Evolutionary conservation across 2,329 filamentous ascomycete species (phyloP).

Genomic region (Exophiala calicioides): DNA sequence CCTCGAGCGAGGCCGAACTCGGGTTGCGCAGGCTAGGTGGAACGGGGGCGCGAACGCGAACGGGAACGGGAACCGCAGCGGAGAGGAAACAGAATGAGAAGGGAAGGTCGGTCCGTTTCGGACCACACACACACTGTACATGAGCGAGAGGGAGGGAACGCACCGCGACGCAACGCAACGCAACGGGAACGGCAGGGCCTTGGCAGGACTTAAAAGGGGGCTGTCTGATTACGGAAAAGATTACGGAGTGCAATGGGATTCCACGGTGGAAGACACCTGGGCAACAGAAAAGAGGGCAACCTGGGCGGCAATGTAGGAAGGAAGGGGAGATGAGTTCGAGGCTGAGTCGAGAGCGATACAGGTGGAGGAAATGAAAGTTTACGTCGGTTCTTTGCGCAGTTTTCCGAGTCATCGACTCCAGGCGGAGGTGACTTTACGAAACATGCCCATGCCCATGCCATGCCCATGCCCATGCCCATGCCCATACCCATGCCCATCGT

Average conservation of each 20-base stretch:
- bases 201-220: constrained; percentile 16
- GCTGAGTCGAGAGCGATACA: too few species aligned
- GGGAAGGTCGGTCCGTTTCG: constrained; percentile 13
- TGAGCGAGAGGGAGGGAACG: constrained; percentile 7
- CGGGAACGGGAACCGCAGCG: not conserved
- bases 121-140: constrained; percentile 7
- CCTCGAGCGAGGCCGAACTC: constrained; percentile 27
- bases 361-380: too few species aligned
- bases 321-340: too few species aligned
- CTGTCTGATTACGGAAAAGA: constrained; percentile 24
- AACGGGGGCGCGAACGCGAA: too few species aligned
- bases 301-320: too few species aligned
- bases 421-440: too few species aligned
- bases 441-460: too few species aligned
- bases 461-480: too few species aligned
- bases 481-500: too few species aligned
- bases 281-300: not conserved
- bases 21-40: constrained; percentile 8
- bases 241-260: constrained; percentile 6
- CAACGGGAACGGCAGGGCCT: constrained; percentile 3
- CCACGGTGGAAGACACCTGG: too few species aligned
- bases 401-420: too few species aligned
- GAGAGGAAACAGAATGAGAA: constrained; percentile 2
- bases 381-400: too few species aligned
- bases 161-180: not conserved